phyloP scores from a whole-genome alignment of 2,329 filamentous ascomycete genomes.

The Beauveria brongniartii region DNA sequence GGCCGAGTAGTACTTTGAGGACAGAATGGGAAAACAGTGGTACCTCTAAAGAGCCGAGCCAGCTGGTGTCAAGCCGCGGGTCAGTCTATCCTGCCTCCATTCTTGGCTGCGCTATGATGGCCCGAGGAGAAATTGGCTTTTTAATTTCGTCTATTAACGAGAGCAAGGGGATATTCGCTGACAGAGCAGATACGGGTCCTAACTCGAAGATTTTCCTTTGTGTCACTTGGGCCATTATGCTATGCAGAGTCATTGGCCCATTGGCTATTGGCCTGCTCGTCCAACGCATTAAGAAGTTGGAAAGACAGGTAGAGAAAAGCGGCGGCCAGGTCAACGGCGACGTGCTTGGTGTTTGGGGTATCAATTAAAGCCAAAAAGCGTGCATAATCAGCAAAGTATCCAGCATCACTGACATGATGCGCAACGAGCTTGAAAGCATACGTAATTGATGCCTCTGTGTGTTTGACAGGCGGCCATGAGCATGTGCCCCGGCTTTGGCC shows the following conservation, averaged over 20 bases:
- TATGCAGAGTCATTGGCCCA: slow-evolving; percentile 47
- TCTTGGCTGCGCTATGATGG: slow-evolving; percentile 60
- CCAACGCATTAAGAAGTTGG: slow-evolving; percentile 29
- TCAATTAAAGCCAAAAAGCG: no score
- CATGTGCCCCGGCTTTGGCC: no score
- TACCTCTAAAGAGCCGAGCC: no score
- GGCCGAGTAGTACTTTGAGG: no score
- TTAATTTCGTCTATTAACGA: slow-evolving; percentile 64
- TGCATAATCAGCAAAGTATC: no score
- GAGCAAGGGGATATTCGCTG: slow-evolving; percentile 34
- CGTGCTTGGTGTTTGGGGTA: neutral
- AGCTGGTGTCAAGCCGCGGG: slow-evolving; percentile 37
- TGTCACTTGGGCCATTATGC: slow-evolving; percentile 46
- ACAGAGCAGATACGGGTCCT: neutral
- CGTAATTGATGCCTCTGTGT: no score
- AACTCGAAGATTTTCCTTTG: slow-evolving; percentile 40
- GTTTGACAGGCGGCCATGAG: no score
- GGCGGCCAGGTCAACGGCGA: slow-evolving; percentile 2
- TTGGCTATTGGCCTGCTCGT: slow-evolving; percentile 40
- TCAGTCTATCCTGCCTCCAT: slow-evolving; percentile 62
- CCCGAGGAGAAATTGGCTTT: slow-evolving; percentile 74
- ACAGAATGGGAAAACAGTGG: no score
- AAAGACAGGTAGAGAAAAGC: slow-evolving; percentile 13
- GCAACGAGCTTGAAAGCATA: no score
- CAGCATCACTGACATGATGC: no score